Conservation (phyloP, 441 rosid species). For the Theobroma grandiflorum region DNA sequence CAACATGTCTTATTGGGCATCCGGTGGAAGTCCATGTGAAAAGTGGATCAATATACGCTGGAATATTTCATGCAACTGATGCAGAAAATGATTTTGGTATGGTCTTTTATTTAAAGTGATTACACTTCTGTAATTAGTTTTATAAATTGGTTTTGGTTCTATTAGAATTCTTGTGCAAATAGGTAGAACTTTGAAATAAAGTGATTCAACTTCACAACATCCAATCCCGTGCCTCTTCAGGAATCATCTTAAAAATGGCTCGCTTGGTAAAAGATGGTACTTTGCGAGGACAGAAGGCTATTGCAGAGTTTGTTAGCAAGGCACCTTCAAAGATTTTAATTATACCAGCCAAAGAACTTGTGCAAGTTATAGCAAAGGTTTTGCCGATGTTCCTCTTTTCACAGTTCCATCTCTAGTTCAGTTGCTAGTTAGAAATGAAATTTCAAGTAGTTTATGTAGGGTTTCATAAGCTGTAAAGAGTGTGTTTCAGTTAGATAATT, state of each 20-base stretch:
- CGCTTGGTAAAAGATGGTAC: constrained; percentile 72
- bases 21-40: constrained; percentile 88
- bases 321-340: constrained; percentile 73
- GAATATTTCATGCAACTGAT: constrained; percentile 83
- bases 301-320: constrained; percentile 66
- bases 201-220: constrained; percentile 25
- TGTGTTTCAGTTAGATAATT: background rate
- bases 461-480: constrained; percentile 8
- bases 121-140: constrained; percentile 3
- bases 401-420: background rate
- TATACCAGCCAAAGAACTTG: constrained; percentile 86
- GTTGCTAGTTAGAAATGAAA: constrained; percentile 3
- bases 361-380: constrained; percentile 95
- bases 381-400: constrained; percentile 18
- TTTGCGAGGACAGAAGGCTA: constrained; percentile 61
- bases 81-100: constrained; percentile 86
- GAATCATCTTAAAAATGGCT: constrained; percentile 89
- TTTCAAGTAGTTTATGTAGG: background rate
- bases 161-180: background rate
- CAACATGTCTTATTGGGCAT: constrained; percentile 79
- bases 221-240: constrained; percentile 51
- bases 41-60: constrained; percentile 83
- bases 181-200: constrained; percentile 10
- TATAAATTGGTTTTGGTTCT: constrained; percentile 13
- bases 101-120: constrained; percentile 19